Evolutionary conservation across 768 basidiomycete species (phyloP).

Genomic region (Tricholomella constricta): DNA sequence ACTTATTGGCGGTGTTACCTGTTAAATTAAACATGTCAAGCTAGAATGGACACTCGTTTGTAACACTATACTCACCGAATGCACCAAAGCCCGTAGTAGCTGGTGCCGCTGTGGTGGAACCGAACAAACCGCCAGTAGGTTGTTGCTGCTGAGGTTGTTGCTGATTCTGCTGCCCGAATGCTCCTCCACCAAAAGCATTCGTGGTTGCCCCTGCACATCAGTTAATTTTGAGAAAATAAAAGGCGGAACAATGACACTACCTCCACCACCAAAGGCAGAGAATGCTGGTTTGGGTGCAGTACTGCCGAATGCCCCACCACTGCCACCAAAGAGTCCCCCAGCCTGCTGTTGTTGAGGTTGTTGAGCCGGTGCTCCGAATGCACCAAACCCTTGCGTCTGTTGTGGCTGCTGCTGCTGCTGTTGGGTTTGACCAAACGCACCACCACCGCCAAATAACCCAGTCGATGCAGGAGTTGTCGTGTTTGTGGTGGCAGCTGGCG

Average conservation of each 20-base stretch:
- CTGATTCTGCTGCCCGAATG: slow-evolving; percentile 34
- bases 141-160: slow-evolving; percentile 35
- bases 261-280: slow-evolving; percentile 15
- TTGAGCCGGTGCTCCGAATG: slow-evolving; percentile 24
- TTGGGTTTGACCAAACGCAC: slow-evolving; percentile 55
- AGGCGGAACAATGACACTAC: neutral
- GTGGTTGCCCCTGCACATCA: slow-evolving; percentile 4
- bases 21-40: no score
- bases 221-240: neutral
- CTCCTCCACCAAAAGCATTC: slow-evolving; percentile 33
- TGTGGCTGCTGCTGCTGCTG: slow-evolving; percentile 35
- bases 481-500: slow-evolving; percentile 23
- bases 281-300: slow-evolving; percentile 21
- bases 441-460: slow-evolving; percentile 46
- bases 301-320: slow-evolving; percentile 36
- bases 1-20: slow-evolving; percentile 27
- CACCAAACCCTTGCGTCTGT: slow-evolving; percentile 24
- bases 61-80: slow-evolving; percentile 38
- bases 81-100: slow-evolving; percentile 40
- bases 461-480: slow-evolving; percentile 28
- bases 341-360: slow-evolving; percentile 32
- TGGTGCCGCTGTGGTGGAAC: slow-evolving; percentile 27
- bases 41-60: no score
- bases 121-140: slow-evolving; percentile 34
- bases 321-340: slow-evolving; percentile 36